A percentile compares a stretch with the other conserved stretches of the same genome.
Conservation (phyloP, 2,329 filamentous ascomycete species). For the Sarocladium brachiariae region DNA sequence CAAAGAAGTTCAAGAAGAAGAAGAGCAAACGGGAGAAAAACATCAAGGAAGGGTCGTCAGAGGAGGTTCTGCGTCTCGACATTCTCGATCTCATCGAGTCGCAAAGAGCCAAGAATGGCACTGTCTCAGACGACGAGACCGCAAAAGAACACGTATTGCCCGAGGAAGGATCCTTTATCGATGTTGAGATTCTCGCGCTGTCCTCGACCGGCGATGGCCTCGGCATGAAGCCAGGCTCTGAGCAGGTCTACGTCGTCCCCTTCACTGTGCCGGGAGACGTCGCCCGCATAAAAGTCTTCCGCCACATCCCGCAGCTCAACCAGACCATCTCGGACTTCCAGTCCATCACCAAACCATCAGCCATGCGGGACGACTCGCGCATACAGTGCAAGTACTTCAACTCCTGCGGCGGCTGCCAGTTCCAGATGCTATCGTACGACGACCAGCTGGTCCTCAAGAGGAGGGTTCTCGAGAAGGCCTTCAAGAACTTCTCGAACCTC, state of each 20-base stretch:
- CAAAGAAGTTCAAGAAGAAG: conserved; percentile 32
- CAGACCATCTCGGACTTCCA: conserved; percentile 80
- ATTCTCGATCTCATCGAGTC: conserved; percentile 47
- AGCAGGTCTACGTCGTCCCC: conserved; percentile 74
- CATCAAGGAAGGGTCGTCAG: conserved; percentile 54
- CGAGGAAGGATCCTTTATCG: conserved; percentile 64
- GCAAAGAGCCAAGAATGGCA: conserved; percentile 25
- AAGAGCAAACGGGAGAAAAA: conserved; percentile 53
- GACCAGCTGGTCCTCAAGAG: conserved; percentile 83
- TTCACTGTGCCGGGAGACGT: conserved; percentile 83
- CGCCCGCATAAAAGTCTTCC: conserved; percentile 71
- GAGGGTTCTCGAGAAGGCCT: conserved; percentile 84
- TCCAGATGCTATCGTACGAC: conserved; percentile 90
- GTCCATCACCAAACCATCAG: conserved; percentile 65
- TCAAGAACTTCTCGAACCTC: conserved; percentile 81
- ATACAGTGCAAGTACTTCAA: conserved; percentile 82
- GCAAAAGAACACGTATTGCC: conserved; percentile 39
- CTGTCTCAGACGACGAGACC: conserved; percentile 20
- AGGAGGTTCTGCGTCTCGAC: conserved; percentile 61
- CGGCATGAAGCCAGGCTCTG: conserved; percentile 59
- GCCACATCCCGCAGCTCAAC: conserved; percentile 56
- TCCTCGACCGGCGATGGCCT: conserved; percentile 92
- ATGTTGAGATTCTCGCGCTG: conserved; percentile 73
- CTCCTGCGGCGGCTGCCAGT: conserved; percentile 85
- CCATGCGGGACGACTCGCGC: conserved; percentile 67